phyloP scores from a whole-genome alignment of 2,329 filamentous ascomycete species.

The Decorospora gaudefroyi region DNA sequence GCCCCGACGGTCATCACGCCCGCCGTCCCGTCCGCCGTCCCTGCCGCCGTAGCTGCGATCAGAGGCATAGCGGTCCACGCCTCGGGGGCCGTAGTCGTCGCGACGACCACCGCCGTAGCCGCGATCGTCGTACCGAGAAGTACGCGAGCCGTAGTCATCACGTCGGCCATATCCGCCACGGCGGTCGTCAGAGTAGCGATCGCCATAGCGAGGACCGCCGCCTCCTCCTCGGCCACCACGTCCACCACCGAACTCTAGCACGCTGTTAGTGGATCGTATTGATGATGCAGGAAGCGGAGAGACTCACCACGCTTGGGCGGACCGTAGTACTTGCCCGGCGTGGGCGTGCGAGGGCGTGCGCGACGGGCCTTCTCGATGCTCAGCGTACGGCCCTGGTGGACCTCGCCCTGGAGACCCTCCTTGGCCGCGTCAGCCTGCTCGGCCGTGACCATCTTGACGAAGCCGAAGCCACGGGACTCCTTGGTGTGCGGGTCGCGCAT shows the following conservation, averaged over 20 bases:
- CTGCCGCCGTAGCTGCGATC: constrained; percentile 61
- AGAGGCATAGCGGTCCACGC: constrained; percentile 63
- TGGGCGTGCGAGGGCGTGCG: constrained; percentile 90
- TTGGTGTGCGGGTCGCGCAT: constrained; percentile 99
- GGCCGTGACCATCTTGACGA: constrained; percentile 97
- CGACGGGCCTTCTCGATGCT: constrained; percentile 99
- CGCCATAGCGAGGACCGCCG: constrained; percentile 56
- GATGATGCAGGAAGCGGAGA: background rate
- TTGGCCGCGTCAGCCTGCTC: constrained; percentile 97
- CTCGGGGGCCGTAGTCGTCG: constrained; percentile 47
- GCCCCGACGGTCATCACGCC: constrained; percentile 58
- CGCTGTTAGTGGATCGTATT: constrained; percentile 17
- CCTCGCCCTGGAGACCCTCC: constrained; percentile 92
- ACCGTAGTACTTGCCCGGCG: constrained; percentile 98
- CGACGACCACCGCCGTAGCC: constrained; percentile 62
- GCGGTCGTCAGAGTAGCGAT: constrained; percentile 53
- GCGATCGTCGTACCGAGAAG: constrained; percentile 48
- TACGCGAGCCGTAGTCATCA: constrained; percentile 54
- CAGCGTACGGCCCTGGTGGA: constrained; percentile 90
- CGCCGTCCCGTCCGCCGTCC: constrained; percentile 55
- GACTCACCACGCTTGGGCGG: constrained; percentile 91
- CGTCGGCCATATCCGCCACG: constrained; percentile 53
- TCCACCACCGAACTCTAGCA: constrained; percentile 51
- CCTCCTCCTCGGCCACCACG: constrained; percentile 54
- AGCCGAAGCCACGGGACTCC: constrained; percentile 97